phyloP scores from a whole-genome alignment of 768 basidiomycete genomes.

The Pulveroboletus sp. region DNA sequence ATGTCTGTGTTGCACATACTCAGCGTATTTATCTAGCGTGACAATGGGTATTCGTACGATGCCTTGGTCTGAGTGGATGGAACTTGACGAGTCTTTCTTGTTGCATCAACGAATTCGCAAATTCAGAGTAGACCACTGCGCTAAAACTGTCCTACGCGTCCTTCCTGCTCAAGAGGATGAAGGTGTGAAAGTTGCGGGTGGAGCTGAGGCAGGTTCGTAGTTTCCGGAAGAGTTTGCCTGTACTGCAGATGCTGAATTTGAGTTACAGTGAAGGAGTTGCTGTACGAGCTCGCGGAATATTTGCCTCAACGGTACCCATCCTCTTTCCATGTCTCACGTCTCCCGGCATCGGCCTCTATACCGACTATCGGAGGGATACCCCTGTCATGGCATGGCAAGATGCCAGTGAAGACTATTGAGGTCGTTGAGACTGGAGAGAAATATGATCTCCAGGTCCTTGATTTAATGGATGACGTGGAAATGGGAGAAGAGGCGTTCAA shows the following conservation, averaged over 20 bases:
- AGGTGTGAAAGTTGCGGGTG: slow-evolving; percentile 29
- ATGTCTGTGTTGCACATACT: neutral
- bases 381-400: slow-evolving; percentile 39
- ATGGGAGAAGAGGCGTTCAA: slow-evolving; percentile 55
- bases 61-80: slow-evolving; percentile 74
- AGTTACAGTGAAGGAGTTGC: slow-evolving; percentile 53
- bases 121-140: slow-evolving; percentile 49
- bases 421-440: slow-evolving; percentile 48
- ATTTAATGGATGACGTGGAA: slow-evolving; percentile 18
- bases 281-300: slow-evolving; percentile 68
- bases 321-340: slow-evolving; percentile 51
- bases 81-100: slow-evolving; percentile 59
- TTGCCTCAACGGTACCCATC: slow-evolving; percentile 60
- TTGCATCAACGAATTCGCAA: slow-evolving; percentile 54
- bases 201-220: slow-evolving; percentile 28
- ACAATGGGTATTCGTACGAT: slow-evolving; percentile 72
- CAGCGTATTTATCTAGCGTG: slow-evolving; percentile 36
- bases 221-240: neutral
- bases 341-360: slow-evolving; percentile 4
- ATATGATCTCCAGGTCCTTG: slow-evolving; percentile 45
- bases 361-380: slow-evolving; percentile 24
- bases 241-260: neutral
- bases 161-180: slow-evolving; percentile 43
- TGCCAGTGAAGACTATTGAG: slow-evolving; percentile 50
- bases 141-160: slow-evolving; percentile 45